A percentile compares a stretch with the other conserved stretches of the same genome.
Evolutionary conservation across 345 rosid species (phyloP).

Genomic region (Murraya paniculata): DNA sequence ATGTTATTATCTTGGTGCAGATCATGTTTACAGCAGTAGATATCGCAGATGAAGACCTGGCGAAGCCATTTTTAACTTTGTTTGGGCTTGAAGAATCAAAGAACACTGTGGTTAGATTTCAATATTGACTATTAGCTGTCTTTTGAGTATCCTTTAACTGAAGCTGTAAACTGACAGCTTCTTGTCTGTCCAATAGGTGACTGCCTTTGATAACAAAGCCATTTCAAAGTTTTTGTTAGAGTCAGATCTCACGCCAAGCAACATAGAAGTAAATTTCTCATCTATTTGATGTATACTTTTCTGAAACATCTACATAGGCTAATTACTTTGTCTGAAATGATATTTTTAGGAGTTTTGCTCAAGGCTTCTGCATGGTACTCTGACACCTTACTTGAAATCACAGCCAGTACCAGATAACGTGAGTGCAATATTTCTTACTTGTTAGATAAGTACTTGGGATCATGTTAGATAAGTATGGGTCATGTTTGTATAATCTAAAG

Average conservation of each 20-base stretch:
- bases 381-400: constrained; percentile 65
- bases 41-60: constrained; percentile 66
- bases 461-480: no score
- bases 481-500: neutral
- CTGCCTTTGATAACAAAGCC: constrained; percentile 73
- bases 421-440: constrained; percentile 27
- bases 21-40: constrained; percentile 72
- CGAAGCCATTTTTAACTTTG: constrained; percentile 82
- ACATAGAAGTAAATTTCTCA: constrained; percentile 57
- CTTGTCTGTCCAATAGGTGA: constrained; percentile 46
- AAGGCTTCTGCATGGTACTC: constrained; percentile 50
- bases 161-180: constrained; percentile 18
- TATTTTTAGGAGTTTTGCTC: constrained; percentile 62
- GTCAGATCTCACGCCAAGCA: constrained; percentile 55
- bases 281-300: constrained; percentile 5
- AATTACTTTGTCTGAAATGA: constrained; percentile 13
- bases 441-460: neutral
- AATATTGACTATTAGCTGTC: neutral
- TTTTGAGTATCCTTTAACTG: constrained; percentile 3
- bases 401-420: constrained; percentile 78
- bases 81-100: constrained; percentile 71
- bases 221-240: constrained; percentile 69
- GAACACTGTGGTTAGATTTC: constrained; percentile 52
- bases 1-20: constrained; percentile 37
- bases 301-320: constrained; percentile 5